phyloP scores from a whole-genome alignment of 129 eudicot genomes.

The Arctium minus region DNA sequence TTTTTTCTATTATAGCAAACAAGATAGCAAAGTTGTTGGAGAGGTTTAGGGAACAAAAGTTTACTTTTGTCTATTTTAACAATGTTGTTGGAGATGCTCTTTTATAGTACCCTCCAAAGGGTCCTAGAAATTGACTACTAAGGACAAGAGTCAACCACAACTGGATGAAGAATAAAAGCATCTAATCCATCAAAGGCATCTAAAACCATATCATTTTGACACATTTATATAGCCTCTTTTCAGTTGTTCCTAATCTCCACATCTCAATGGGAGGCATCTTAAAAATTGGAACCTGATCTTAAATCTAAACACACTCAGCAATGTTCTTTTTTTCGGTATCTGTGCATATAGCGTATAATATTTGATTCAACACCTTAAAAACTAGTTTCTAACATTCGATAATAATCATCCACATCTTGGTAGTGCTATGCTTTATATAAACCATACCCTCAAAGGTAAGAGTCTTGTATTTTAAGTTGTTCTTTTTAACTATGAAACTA shows the following conservation, averaged over 20 bases:
- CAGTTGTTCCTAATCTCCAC: slow-evolving; percentile 41
- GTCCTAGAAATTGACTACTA: slow-evolving; percentile 20
- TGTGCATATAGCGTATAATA: neutral
- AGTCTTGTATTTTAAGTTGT: slow-evolving; percentile 8
- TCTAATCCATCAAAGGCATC: slow-evolving; percentile 36
- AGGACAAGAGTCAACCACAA: slow-evolving; percentile 40
- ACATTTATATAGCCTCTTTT: slow-evolving; percentile 17
- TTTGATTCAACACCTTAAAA: neutral
- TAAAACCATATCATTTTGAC: slow-evolving; percentile 31
- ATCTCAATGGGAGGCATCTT: slow-evolving; percentile 19
- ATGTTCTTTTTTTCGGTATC: neutral
- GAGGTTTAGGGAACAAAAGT: no score
- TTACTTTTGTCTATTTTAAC: no score
- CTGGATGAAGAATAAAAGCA: slow-evolving; percentile 38
- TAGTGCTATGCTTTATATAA: neutral
- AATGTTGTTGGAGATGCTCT: no score
- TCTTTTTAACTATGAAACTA: neutral
- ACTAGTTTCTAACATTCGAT: neutral
- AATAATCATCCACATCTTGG: slow-evolving; percentile 25
- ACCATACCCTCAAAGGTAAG: slow-evolving; percentile 2
- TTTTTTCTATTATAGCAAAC: no score
- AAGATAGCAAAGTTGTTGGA: no score
- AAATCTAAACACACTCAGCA: neutral
- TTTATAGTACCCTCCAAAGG: slow-evolving; percentile 2
- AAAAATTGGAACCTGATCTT: slow-evolving; percentile 24